Evolutionary conservation across 2,329 filamentous ascomycete genomes (phyloP).

Genomic region (Trichoderma arundinaceum): DNA sequence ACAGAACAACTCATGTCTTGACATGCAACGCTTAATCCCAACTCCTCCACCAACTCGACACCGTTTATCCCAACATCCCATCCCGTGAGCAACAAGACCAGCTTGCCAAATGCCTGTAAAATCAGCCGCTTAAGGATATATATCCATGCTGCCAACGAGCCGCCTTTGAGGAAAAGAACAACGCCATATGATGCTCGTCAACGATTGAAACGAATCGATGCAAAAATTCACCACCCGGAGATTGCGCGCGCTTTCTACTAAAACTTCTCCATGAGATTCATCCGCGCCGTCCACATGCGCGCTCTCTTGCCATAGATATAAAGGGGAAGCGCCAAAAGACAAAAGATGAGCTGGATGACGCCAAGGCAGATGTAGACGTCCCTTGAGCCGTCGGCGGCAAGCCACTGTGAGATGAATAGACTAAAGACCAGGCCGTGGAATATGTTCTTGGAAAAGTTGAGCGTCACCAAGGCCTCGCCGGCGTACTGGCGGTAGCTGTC

Average conservation of each 20-base stretch:
- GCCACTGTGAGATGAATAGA: slow-evolving; percentile 86
- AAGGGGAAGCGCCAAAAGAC: slow-evolving; percentile 83
- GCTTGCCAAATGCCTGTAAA: too few relatives aligned
- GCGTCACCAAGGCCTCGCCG: slow-evolving; percentile 88
- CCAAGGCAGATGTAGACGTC: slow-evolving; percentile 83
- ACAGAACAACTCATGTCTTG: too few relatives aligned
- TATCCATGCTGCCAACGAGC: too few relatives aligned
- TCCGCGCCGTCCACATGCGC: slow-evolving; percentile 91
- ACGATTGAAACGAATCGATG: background rate
- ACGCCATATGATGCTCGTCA: background rate
- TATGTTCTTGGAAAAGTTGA: slow-evolving; percentile 95
- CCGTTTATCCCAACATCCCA: too few relatives aligned
- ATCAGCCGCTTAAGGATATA: too few relatives aligned
- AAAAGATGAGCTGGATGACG: slow-evolving; percentile 78
- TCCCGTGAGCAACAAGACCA: too few relatives aligned
- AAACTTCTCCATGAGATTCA: slow-evolving; percentile 83
- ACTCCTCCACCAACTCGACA: too few relatives aligned
- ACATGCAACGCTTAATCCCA: too few relatives aligned
- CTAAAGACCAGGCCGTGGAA: slow-evolving; percentile 89
- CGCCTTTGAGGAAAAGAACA: too few relatives aligned
- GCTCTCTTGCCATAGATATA: slow-evolving; percentile 91
- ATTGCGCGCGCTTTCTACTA: slow-evolving; percentile 32
- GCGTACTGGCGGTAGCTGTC: slow-evolving; percentile 94
- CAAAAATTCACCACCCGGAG: too few relatives aligned
- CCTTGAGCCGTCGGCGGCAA: slow-evolving; percentile 75